Conservation (phyloP, 306 rosid species). For the Abrus pulchellus region DNA sequence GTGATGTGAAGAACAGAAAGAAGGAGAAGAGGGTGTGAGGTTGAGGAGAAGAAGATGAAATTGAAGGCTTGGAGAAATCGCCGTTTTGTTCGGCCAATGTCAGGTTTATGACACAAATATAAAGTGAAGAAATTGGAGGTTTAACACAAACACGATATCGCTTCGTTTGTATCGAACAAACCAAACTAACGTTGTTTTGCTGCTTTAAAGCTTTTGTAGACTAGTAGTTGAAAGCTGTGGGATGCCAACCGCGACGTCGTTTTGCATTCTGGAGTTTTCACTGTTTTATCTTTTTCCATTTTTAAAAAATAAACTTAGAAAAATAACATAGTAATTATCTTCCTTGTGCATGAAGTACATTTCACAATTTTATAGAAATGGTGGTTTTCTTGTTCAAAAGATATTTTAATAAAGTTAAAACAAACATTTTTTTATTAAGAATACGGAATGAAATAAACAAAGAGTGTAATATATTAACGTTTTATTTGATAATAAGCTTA, state of each 20-base stretch:
- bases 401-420: too few relatives aligned
- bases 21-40: neutral
- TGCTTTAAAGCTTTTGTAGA: neutral
- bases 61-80: conserved; percentile 60
- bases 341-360: too few relatives aligned
- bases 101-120: conserved; percentile 23
- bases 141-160: neutral
- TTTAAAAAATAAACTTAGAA: too few relatives aligned
- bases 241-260: conserved; percentile 15
- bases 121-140: neutral
- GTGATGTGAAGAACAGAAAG: neutral
- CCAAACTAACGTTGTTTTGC: neutral
- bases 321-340: too few relatives aligned
- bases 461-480: too few relatives aligned
- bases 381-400: too few relatives aligned
- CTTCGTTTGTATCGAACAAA: conserved; percentile 75
- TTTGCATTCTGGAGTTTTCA: conserved; percentile 2
- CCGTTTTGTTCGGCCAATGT: conserved; percentile 58
- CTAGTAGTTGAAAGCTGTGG: neutral
- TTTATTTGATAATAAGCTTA: too few relatives aligned
- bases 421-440: too few relatives aligned
- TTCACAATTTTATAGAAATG: too few relatives aligned
- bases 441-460: too few relatives aligned
- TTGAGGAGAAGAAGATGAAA: conserved; percentile 15
- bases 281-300: too few relatives aligned